These are phyloP conservation scores for Claviceps paspali DNA, from an alignment of 2,329 filamentous ascomycete genomes.

Conservation along the genomic window DNA sequence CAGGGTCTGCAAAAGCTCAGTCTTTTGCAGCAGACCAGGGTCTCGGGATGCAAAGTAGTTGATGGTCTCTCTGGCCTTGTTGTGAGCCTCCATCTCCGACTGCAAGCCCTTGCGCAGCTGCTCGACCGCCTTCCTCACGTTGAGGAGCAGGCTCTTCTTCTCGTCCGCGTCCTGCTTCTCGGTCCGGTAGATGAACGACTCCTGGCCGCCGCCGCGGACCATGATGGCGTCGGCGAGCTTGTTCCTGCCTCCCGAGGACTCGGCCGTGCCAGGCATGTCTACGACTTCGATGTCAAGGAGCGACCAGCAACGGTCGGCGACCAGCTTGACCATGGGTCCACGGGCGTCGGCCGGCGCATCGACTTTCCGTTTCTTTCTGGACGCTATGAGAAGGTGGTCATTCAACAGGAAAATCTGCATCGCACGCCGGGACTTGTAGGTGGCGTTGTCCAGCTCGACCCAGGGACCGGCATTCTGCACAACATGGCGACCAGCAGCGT, in stretches of 20 bases:
- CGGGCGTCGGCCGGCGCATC: conserved; percentile 44
- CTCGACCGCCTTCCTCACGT: conserved; percentile 84
- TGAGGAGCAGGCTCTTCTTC: conserved; percentile 68
- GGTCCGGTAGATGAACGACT: conserved; percentile 88
- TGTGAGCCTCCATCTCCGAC: conserved; percentile 74
- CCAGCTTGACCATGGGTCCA: conserved; percentile 54
- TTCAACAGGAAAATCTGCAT: conserved; percentile 90
- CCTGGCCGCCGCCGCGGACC: conserved; percentile 68
- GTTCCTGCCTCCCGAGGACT: conserved; percentile 36
- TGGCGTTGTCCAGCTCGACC: conserved; percentile 94
- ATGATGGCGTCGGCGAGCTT: conserved; percentile 77
- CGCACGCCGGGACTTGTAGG: conserved; percentile 80
- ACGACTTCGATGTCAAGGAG: conserved; percentile 85
- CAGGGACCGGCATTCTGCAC: conserved; percentile 84
- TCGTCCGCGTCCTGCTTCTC: conserved; percentile 66
- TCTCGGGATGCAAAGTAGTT: conserved; percentile 75
- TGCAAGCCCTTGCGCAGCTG: conserved; percentile 75
- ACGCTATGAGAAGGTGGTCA: conserved; percentile 83
- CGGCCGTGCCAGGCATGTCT: conserved; percentile 59
- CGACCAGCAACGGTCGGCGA: conserved; percentile 90
- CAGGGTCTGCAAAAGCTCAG: conserved; percentile 62
- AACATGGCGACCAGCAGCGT: conserved; percentile 79
- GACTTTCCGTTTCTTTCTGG: conserved; percentile 78
- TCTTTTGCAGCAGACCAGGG: conserved; percentile 60
- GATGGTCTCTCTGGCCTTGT: conserved; percentile 70